Evolutionary conservation across 2,329 filamentous ascomycete genomes (phyloP), one percentile per base, ranked within the genome.

Genomic region (Xylariaceae sp.): DNA sequence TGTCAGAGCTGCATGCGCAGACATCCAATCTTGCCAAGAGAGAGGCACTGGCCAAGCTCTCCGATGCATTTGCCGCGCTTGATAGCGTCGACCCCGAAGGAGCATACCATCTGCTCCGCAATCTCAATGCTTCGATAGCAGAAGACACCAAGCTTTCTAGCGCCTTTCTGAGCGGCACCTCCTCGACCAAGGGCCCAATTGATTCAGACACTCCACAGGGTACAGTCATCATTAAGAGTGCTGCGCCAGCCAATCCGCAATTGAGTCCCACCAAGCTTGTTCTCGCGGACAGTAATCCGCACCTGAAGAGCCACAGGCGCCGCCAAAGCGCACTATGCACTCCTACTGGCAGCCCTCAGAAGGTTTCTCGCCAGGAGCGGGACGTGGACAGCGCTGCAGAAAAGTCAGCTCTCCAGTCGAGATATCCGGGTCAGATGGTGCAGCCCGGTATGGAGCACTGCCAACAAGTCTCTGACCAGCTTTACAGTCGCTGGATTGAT

Each of bases 21-120:
- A 96, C 81, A 1, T 82, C 80, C 5, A 74, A 69, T 2, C 71
- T 79, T 63, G 73, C 74, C 55, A 95, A 94, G 69, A 82, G 92
- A 34, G 90, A 96, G 62, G 90, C 90, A 0, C 79, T 97, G 31
- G 89, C 88, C 2, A 84, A 85, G 57, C 78, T 97, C 12, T 90
- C 89, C 0, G 89, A 96, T 67, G 92, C 93, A 0, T 95, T 94
- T 76, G 87, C 86, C 5, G 81, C 86, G 12, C 79, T 99, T 31
- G 90, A 97, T 68, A 84, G 89, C 42, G 79, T 93, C 31, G 93
- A 99, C 64, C 93, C 93, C 0, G 93, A 97, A 67, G 92, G 92
- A 16, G 84, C 92, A 39, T 94, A 93, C 63, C 85, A 96, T 60
- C 78, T 99, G 14, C 78, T 99, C 65, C 88, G 86, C 63, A 81